phyloP scores from a whole-genome alignment of 2,329 filamentous ascomycete genomes.

The Pseudogymnoascus sp. region DNA sequence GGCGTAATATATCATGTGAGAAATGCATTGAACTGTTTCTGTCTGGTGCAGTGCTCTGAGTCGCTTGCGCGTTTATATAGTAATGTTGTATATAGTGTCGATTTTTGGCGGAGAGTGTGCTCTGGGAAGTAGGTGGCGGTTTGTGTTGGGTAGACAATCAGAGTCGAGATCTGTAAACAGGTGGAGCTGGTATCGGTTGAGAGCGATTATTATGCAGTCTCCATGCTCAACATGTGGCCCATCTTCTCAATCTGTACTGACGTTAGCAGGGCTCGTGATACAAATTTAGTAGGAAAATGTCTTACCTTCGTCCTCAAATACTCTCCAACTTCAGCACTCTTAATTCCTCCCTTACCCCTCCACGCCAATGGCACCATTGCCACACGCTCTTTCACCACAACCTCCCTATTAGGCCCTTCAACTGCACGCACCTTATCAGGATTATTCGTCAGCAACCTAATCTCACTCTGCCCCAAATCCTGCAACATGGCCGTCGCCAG shows the following conservation, averaged over 20 bases:
- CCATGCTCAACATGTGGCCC: constrained; percentile 60
- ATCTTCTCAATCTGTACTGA: constrained; percentile 68
- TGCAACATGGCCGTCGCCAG: constrained; percentile 91
- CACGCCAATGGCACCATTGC: constrained; percentile 94
- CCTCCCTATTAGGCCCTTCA: constrained; percentile 81
- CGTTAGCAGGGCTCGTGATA: constrained; percentile 7
- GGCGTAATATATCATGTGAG: background rate
- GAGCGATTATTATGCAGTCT: background rate
- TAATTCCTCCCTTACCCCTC: constrained; percentile 77
- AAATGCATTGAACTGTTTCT: background rate
- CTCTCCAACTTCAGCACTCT: constrained; percentile 81
- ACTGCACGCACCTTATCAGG: constrained; percentile 94
- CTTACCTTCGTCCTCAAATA: constrained; percentile 91
- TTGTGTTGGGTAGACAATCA: background rate
- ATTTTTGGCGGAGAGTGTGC: background rate
- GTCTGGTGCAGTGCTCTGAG: background rate
- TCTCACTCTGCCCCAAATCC: constrained; percentile 72
- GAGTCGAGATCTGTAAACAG: background rate
- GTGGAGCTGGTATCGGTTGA: background rate
- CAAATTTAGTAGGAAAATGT: constrained; percentile 12
- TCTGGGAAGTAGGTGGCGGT: background rate
- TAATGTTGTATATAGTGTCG: background rate
- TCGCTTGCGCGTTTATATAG: constrained; percentile 4
- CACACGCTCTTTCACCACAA: constrained; percentile 81
- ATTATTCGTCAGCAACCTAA: constrained; percentile 88